phyloP scores from a whole-genome alignment of 257 asterid genomes.

The Gentiana dahurica region DNA sequence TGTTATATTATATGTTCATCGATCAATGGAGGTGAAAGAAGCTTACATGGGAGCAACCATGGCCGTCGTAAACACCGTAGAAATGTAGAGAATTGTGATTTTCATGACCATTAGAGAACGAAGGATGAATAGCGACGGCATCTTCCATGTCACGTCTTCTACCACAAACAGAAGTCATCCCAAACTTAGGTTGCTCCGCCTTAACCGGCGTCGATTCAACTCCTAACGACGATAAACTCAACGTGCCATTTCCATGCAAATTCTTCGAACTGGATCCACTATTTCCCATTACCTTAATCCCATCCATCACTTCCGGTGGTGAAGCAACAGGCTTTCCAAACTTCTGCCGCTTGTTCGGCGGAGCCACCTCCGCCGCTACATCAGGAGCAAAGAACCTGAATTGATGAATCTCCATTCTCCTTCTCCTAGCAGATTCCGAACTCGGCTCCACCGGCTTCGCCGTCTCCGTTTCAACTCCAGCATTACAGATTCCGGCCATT shows the following conservation, averaged over 20 bases:
- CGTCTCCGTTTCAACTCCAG: constrained; percentile 63
- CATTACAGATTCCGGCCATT: constrained; percentile 73
- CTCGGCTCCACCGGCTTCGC: constrained; percentile 47
- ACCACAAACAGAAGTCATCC: constrained; percentile 72
- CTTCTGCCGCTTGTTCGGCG: constrained; percentile 12
- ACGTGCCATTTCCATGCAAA: neutral
- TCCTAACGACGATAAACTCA: too few relatives aligned
- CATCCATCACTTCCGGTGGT: neutral
- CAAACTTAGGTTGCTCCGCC: constrained; percentile 40
- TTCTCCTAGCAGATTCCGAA: constrained; percentile 47
- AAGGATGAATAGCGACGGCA: constrained; percentile 58
- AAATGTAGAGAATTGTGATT: constrained; percentile 30
- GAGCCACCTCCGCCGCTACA: constrained; percentile 19
- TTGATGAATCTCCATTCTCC: constrained; percentile 69
- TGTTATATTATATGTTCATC: too few relatives aligned
- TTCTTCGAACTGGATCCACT: constrained; percentile 2
- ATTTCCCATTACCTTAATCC: constrained; percentile 6
- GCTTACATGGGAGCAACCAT: constrained; percentile 78
- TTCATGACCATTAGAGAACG: constrained; percentile 16
- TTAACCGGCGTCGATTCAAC: neutral
- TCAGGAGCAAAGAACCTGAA: constrained; percentile 55
- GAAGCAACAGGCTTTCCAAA: neutral
- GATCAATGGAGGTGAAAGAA: neutral
- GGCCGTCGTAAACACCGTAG: constrained; percentile 90
- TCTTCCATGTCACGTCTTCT: constrained; percentile 94